phyloP scores from a whole-genome alignment of 768 basidiomycete genomes.

The Mycena crocata region DNA sequence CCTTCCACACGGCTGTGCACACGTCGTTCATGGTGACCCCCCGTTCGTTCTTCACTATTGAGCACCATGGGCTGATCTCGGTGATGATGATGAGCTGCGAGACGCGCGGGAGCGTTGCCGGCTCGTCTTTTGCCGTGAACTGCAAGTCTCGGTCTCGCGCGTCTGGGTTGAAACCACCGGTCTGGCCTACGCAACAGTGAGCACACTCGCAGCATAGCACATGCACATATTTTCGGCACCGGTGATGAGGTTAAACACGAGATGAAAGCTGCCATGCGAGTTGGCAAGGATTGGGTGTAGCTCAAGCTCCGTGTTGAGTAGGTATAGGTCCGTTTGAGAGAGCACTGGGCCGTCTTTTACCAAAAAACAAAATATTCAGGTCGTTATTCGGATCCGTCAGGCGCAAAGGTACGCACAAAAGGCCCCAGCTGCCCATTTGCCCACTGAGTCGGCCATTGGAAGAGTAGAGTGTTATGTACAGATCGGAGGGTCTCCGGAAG shows the following conservation, averaged over 20 bases:
- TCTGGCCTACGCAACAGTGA: constrained; percentile 56
- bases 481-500: constrained; percentile 3
- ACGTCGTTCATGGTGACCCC: constrained; percentile 85
- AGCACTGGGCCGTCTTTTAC: constrained; percentile 80
- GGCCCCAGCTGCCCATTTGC: constrained; percentile 57
- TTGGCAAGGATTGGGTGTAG: constrained; percentile 79
- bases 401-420: constrained; percentile 49
- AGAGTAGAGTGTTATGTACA: constrained; percentile 13
- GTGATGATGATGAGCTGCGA: constrained; percentile 69
- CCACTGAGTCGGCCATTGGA: constrained; percentile 44
- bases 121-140: constrained; percentile 66
- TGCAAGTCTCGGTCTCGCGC: constrained; percentile 70
- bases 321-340: constrained; percentile 83
- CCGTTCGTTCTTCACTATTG: constrained; percentile 73
- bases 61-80: constrained; percentile 80
- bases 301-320: constrained; percentile 76
- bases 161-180: constrained; percentile 70
- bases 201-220: neutral
- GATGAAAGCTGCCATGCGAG: constrained; percentile 60
- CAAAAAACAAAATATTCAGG: neutral
- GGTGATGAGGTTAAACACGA: constrained; percentile 77
- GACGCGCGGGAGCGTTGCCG: constrained; percentile 77
- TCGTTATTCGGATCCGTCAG: neutral
- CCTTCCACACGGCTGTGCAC: constrained; percentile 77
- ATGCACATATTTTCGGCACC: constrained; percentile 52